phyloP scores from a whole-genome alignment of 352 stramenopile species.

The Thalassiosira ordinaria region DNA sequence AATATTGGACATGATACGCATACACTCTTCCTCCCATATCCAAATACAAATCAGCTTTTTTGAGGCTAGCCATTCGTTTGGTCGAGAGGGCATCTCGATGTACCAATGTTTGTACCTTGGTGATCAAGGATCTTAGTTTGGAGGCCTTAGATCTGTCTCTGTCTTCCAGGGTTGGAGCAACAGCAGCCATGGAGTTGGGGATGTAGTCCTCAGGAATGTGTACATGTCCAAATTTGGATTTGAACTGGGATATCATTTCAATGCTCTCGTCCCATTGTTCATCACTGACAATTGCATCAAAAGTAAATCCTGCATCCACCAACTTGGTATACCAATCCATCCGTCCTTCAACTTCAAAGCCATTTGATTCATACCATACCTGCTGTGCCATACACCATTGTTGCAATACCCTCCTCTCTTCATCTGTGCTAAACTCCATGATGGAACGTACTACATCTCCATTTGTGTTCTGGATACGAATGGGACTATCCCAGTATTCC shows the following conservation, averaged over 20 bases:
- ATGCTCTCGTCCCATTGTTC: constrained; percentile 6
- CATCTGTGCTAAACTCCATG: not conserved
- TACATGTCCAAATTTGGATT: constrained; percentile 11
- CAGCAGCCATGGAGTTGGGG: not conserved
- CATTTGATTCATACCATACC: not conserved
- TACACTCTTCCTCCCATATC: constrained; percentile 7
- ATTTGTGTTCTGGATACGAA: not conserved
- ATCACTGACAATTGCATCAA: constrained; percentile 14
- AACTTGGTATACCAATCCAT: not conserved
- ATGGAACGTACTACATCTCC: constrained; percentile 12
- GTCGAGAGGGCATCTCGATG: constrained; percentile 20
- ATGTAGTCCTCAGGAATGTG: constrained; percentile 7
- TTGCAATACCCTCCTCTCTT: not conserved
- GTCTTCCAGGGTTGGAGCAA: no score
- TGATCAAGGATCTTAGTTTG: constrained; percentile 6
- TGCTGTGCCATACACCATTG: constrained; percentile 9
- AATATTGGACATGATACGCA: constrained; percentile 2
- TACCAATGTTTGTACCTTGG: constrained; percentile 1
- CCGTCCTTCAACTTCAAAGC: not conserved
- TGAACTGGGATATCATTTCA: not conserved
- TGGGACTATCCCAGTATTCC: constrained; percentile 21
- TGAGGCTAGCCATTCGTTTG: not conserved
- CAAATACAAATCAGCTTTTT: not conserved
- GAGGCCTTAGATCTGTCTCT: no score
- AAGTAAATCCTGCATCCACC: constrained; percentile 22